A percentile compares a stretch with the other conserved stretches of the same genome.
Conservation (phyloP, 176 grass and related monocot genomes). For the Miscanthus lutarioriparius region DNA sequence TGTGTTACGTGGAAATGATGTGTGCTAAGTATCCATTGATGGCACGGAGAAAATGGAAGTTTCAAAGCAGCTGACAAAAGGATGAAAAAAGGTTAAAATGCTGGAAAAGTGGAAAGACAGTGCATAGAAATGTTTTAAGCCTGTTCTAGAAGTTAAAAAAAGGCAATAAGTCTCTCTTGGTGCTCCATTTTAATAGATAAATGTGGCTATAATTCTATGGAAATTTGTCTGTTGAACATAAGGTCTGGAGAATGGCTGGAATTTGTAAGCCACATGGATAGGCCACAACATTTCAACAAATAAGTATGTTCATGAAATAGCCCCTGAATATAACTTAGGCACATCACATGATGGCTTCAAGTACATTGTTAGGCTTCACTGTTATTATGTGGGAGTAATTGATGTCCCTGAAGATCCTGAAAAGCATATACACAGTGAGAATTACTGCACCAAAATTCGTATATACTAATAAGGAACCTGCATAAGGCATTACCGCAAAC, state of each 20-base stretch:
- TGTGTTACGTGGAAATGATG: conserved; percentile 14
- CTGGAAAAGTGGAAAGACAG: neutral
- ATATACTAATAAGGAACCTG: neutral
- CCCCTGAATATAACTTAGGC: conserved; percentile 15
- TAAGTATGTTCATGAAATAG: neutral
- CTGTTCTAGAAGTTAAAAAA: conserved; percentile 18
- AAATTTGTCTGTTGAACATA: neutral
- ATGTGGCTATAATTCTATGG: neutral
- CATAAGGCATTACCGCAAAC: neutral
- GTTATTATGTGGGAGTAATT: conserved; percentile 99
- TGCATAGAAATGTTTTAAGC: neutral
- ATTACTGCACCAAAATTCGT: neutral
- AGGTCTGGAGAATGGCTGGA: neutral
- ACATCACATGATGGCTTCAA: conserved; percentile 23
- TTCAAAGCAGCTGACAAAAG: neutral
- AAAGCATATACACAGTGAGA: neutral
- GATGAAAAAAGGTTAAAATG: neutral
- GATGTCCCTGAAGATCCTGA: conserved; percentile 82
- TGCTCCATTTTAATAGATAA: neutral
- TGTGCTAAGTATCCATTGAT: conserved; percentile 3
- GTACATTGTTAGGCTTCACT: conserved; percentile 92
- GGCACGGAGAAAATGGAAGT: neutral
- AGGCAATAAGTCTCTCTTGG: neutral
- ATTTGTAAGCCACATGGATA: neutral
- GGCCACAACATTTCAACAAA: neutral